A percentile compares a stretch with the other conserved stretches of the same genome.
phyloP scores from a whole-genome alignment of 1,284 basidiomycete genomes.

The Cystobasidium slooffiae region DNA sequence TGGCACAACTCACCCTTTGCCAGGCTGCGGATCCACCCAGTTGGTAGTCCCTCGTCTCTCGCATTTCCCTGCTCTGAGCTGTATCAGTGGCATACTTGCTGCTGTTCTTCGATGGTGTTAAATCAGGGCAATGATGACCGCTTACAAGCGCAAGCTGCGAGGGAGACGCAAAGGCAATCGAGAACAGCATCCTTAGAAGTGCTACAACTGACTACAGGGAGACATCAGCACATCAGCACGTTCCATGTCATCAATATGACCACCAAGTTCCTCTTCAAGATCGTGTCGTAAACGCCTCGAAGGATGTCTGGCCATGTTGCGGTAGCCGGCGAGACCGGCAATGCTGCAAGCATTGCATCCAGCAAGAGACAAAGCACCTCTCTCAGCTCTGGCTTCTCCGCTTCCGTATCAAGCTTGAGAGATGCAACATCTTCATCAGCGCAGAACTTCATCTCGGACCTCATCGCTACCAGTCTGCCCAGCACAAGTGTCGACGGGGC shows the following conservation, averaged over 20 bases:
- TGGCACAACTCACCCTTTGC: conserved; percentile 49
- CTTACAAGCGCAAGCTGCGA: no score
- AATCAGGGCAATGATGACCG: no score
- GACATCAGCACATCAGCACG: no score
- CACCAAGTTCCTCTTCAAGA: no score
- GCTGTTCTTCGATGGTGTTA: not conserved
- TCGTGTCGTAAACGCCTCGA: no score
- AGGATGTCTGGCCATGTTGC: not conserved
- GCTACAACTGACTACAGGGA: no score
- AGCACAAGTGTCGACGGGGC: conserved; percentile 37
- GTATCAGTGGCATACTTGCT: conserved; percentile 36
- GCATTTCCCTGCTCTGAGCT: conserved; percentile 52
- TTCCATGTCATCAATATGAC: no score
- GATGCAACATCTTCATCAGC: conserved; percentile 32
- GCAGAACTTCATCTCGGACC: conserved; percentile 32
- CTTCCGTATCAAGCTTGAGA: conserved; percentile 22
- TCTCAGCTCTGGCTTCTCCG: conserved; percentile 25
- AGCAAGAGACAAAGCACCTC: conserved; percentile 10
- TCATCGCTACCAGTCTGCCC: conserved; percentile 33
- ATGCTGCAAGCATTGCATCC: not conserved
- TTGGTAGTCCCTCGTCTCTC: conserved; percentile 51
- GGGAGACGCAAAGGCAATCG: no score
- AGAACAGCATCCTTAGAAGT: no score
- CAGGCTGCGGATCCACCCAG: conserved; percentile 50
- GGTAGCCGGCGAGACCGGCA: not conserved